Base-by-base conservation (phyloP, 768 basidiomycete species). In the Amanita muscaria region DNA sequence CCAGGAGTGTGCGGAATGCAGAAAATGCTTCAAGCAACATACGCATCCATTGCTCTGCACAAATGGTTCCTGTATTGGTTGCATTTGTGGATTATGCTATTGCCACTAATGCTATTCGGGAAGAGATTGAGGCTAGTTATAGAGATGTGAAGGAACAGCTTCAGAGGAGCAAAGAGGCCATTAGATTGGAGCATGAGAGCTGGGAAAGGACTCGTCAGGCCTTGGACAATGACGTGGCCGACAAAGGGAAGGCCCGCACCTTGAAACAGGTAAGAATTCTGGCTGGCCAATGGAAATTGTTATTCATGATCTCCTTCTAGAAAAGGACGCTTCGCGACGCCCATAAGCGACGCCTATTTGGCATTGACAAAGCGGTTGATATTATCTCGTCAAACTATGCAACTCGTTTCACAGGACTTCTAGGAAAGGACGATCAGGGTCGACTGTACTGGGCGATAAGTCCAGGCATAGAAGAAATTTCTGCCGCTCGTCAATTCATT, bases 371-470 rank as follows among this genome's bases (percentile, higher is more conserved):
- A 48, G 73, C 75, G 0, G 56, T 72, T n/a, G 76, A 73, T 46
- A 59, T 85, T 12, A 61, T 70, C 3, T 54, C 59, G 21, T 63
- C 67, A 3, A 64, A 67, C 6, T 74, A 64, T 50, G 56, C 72
- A 2, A 65, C 73, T 2, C 79, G 88, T 14, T 77, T 79, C 51
- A 12, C 18, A 14, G 59, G 63, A 5, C 66, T 76, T 1, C 64
- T 88, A n/a, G 88, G 88, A n/a, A 67, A 61, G 21, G 88, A 89
- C 53, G 48, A 58, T 11, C 82, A 80, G 5, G 82, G 83, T 9
- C 74, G 85, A 15, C 53, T 68, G 15, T 90, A 85, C 56, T 87
- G 79, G 66, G 74, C 73, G 8, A 62, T 85, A 21, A 74, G 77
- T 0, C 80, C 85, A 4, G 73, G 79, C 15, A 52, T 68, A 36